Evolutionary conservation across 2,329 filamentous ascomycete genomes (phyloP).

Genomic region (Shiraia sp.): DNA sequence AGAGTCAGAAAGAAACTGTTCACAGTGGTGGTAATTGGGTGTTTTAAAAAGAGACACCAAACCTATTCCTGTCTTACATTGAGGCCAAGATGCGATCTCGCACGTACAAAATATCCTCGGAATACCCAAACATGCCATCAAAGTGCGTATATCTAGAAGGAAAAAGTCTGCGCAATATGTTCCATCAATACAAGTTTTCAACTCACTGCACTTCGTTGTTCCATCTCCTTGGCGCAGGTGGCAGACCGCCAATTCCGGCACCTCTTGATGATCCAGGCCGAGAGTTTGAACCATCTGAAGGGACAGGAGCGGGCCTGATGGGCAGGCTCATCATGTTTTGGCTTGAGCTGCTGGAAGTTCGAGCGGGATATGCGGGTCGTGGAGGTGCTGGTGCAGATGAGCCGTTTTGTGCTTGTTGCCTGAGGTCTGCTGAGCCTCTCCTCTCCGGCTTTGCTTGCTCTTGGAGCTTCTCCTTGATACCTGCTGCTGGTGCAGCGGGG

Average conservation of each 20-base stretch:
- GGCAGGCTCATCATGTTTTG: slow-evolving; percentile 49
- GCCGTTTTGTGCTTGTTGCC: slow-evolving; percentile 30
- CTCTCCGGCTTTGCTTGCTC: slow-evolving; percentile 35
- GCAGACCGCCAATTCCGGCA: slow-evolving; percentile 29
- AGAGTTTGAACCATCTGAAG: slow-evolving; percentile 30
- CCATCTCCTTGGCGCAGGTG: slow-evolving; percentile 36
- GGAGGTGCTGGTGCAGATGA: slow-evolving; percentile 34
- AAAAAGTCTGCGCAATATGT: too few relatives aligned
- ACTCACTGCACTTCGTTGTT: slow-evolving; percentile 36
- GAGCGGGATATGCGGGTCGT: slow-evolving; percentile 46
- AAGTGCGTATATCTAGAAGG: not conserved
- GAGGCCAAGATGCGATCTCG: too few relatives aligned
- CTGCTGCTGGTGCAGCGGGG: slow-evolving; percentile 73
- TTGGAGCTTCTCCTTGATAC: slow-evolving; percentile 45
- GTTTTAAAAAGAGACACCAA: too few relatives aligned
- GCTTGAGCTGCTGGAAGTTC: slow-evolving; percentile 49
- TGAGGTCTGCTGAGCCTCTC: slow-evolving; percentile 25
- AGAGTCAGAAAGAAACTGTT: too few relatives aligned
- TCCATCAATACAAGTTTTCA: not conserved
- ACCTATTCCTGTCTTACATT: too few relatives aligned
- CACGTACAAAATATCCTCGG: not conserved
- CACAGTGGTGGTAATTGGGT: too few relatives aligned
- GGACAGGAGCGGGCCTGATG: slow-evolving; percentile 49
- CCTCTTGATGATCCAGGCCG: slow-evolving; percentile 26
- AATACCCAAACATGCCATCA: not conserved